Evolutionary conservation across 169 alveolate genomes (phyloP).

Genomic region (Neospora caninum): DNA sequence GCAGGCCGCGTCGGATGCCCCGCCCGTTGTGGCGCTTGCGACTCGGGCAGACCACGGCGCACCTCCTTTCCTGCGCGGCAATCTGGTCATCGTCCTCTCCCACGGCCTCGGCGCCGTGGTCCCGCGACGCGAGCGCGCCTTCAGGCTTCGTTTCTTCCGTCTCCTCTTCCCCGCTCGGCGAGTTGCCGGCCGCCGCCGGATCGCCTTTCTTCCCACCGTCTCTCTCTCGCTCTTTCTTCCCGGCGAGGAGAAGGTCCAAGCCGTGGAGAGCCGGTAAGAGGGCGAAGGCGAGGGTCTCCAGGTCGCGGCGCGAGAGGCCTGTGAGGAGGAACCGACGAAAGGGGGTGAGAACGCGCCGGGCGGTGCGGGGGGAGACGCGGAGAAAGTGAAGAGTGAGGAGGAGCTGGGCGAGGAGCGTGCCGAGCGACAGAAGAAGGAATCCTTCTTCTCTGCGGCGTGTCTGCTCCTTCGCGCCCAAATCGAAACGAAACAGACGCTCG

Average conservation of each 20-base stretch:
- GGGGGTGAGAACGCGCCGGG: background rate
- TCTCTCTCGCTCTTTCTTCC: background rate
- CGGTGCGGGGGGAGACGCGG: background rate
- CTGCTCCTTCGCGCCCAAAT: background rate
- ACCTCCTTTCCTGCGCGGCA: no score
- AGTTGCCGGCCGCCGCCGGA: no score
- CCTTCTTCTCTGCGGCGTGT: background rate
- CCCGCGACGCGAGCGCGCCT: no score
- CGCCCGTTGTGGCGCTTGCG: no score
- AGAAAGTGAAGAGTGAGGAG: background rate
- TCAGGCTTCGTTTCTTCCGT: no score
- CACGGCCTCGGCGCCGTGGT: no score
- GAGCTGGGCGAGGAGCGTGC: background rate
- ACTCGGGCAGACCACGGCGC: no score
- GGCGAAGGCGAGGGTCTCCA: background rate
- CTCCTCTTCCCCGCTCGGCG: no score
- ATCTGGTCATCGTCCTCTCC: no score
- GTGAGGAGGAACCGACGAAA: background rate
- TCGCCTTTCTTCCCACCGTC: background rate
- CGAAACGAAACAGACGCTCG: background rate
- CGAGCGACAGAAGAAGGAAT: background rate
- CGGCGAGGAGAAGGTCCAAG: background rate
- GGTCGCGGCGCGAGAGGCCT: background rate
- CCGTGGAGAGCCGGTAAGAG: background rate
- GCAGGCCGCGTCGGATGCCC: background rate